Conservation (phyloP, 2,329 filamentous ascomycete species). For the Aureobasidium lini region DNA sequence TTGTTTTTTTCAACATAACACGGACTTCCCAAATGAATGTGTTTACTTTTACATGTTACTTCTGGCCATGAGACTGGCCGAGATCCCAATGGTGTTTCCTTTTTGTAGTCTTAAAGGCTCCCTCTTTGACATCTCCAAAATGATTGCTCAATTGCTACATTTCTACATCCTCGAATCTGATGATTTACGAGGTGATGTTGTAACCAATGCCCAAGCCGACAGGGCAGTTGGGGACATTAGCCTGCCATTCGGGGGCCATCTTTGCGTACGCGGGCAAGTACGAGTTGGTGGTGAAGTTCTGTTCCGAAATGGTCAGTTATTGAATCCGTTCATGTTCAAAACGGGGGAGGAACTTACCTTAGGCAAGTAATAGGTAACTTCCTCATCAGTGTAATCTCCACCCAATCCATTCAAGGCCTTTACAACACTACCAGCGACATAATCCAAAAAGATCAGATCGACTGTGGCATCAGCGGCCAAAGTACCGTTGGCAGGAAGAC, state of each 20-base stretch:
- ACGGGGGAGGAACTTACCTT: conserved; percentile 13
- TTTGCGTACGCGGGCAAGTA: conserved; percentile 36
- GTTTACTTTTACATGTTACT: too few relatives aligned
- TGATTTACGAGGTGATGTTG: not conserved
- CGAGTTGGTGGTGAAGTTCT: conserved; percentile 35
- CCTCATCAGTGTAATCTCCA: conserved; percentile 23
- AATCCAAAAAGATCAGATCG: conserved; percentile 50
- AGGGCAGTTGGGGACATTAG: conserved; percentile 33
- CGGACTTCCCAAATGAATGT: too few relatives aligned
- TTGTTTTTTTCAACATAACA: not conserved
- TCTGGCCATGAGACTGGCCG: too few relatives aligned
- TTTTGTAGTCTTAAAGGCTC: not conserved
- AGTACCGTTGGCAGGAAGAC: conserved; percentile 39
- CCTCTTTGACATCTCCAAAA: not conserved
- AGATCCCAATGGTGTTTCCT: too few relatives aligned
- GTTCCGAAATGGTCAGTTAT: not conserved
- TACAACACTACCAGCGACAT: conserved; percentile 33
- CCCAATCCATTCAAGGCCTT: conserved; percentile 31
- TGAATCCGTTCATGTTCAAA: not conserved
- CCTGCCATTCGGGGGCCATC: conserved; percentile 31
- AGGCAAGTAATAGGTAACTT: conserved; percentile 33
- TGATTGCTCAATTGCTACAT: too few relatives aligned
- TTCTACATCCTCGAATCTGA: not conserved
- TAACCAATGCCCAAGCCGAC: conserved; percentile 24
- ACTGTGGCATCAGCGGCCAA: conserved; percentile 39